Percentiles rank a stretch among this genome's conserved stretches.
Conservation (phyloP, 345 rosid genomes). For the Garcia nutans region DNA sequence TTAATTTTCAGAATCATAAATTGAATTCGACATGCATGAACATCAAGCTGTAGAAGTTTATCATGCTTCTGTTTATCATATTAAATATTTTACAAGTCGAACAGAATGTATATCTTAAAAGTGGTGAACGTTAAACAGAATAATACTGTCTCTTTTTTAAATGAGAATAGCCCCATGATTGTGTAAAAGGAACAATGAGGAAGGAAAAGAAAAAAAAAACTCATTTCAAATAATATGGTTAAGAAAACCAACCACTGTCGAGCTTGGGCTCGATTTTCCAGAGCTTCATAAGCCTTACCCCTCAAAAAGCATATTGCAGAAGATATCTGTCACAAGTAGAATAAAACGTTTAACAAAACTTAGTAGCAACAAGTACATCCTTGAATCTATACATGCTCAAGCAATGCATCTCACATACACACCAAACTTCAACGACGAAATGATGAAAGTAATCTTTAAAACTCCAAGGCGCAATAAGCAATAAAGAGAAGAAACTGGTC, state of each 20-base stretch:
- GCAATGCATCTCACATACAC: background rate
- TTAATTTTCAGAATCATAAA: background rate
- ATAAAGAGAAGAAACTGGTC: background rate
- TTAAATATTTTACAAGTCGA: background rate
- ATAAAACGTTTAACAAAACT: conserved; percentile 3
- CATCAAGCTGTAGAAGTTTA: no score
- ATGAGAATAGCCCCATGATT: background rate
- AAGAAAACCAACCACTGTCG: conserved; percentile 67
- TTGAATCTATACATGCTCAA: background rate
- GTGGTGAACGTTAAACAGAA: background rate
- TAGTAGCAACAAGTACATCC: background rate
- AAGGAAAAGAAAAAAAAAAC: background rate
- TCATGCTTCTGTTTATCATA: background rate
- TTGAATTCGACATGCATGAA: background rate
- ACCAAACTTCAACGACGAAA: background rate
- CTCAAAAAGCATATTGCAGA: conserved; percentile 91
- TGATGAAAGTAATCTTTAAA: background rate
- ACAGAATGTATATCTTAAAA: no score
- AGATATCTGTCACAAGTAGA: conserved; percentile 51
- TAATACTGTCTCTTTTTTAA: background rate
- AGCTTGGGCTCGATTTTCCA: conserved; percentile 88
- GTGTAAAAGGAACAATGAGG: background rate
- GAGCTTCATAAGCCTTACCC: conserved; percentile 91
- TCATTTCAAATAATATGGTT: background rate
- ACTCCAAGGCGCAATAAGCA: background rate